Base-by-base conservation (phyloP, 2,329 filamentous ascomycete species). In the Aspergillus sp. region DNA sequence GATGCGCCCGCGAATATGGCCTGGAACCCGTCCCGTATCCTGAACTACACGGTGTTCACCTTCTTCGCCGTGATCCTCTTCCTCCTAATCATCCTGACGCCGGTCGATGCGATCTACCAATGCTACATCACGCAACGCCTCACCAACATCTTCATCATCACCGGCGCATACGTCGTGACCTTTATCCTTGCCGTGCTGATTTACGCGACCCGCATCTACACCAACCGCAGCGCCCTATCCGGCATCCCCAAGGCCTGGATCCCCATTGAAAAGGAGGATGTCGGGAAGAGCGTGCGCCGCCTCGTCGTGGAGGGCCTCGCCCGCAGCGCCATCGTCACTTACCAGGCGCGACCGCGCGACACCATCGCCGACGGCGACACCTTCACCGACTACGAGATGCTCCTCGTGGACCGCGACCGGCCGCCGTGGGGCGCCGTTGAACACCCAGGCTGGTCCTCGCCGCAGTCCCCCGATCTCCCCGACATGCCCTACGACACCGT, bases 391-490 rank as follows among this genome's bases (percentile, higher is more conserved):
- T 55, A 68, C 58, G 57, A 59, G 60, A 59, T 57, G 57, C 66
- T 74, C 35, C 50, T 65, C 13, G 58, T 73, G 14, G 58, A 72
- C 26, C 65, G 67, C 9, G 71, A 70, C 57, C 67, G 77, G 41
- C 82, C 87, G 22, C 82, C 75, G 58, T 97, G 93, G 93, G 90
- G 89, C 19, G 75, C 83, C n/a, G 84, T 97, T 48, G 83, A 89
- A 54, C 94, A 99, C 67, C 79, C 85, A 14, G 94, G 93, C 47
- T 97, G 94, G 93, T 87, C 88, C 2, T 89, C 90, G 2, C 93
- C 93, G 5, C 81, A 82, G 26, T 87, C 84, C 1, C 76, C 82
- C 8, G 88, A 94, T 65, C 74, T 94, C 16, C 85, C 90, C 4
- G 84, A 90, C 64, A 74, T 97, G n/a, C 85, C 95, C 58, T 97